Conservation (phyloP, 2,329 filamentous ascomycete genomes). For the Incumbomyces lentus region DNA sequence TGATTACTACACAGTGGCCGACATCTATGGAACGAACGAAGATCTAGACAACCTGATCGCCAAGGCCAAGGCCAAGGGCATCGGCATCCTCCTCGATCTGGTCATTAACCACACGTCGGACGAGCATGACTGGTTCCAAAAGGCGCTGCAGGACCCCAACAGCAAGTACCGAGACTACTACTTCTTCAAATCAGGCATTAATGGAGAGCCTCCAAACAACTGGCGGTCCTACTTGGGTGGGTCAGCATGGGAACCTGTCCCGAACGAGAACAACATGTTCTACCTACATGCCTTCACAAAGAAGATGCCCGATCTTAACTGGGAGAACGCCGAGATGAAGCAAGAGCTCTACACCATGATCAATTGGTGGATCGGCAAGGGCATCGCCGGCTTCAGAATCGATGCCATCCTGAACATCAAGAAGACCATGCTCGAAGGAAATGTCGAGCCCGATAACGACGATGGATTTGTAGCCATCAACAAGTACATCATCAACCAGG, state of each 20-base stretch:
- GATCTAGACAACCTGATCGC: slow-evolving; percentile 54
- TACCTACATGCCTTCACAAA: slow-evolving; percentile 61
- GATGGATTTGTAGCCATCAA: slow-evolving; percentile 37
- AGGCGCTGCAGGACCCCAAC: slow-evolving; percentile 38
- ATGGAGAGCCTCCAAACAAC: slow-evolving; percentile 25
- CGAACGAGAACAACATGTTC: slow-evolving; percentile 41
- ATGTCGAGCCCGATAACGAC: slow-evolving; percentile 25
- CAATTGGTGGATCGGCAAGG: slow-evolving; percentile 62
- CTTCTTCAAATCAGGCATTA: slow-evolving; percentile 50
- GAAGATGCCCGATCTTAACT: slow-evolving; percentile 67
- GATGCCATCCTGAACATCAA: slow-evolving; percentile 58
- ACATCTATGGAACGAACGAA: slow-evolving; percentile 49
- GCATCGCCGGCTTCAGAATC: slow-evolving; percentile 57
- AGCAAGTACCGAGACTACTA: slow-evolving; percentile 51
- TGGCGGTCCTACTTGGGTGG: slow-evolving; percentile 32
- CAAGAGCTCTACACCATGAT: slow-evolving; percentile 56
- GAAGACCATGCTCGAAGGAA: slow-evolving; percentile 27
- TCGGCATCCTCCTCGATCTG: slow-evolving; percentile 57
- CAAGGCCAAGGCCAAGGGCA: slow-evolving; percentile 49
- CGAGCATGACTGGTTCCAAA: slow-evolving; percentile 57
- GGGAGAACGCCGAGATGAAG: slow-evolving; percentile 55
- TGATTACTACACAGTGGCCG: slow-evolving; percentile 45
- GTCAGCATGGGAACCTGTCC: slow-evolving; percentile 27
- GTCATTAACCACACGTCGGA: slow-evolving; percentile 65
- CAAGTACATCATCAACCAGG: slow-evolving; percentile 57